Base-by-base conservation (phyloP, 1,139 yeast genomes). In the Candida sp. region DNA sequence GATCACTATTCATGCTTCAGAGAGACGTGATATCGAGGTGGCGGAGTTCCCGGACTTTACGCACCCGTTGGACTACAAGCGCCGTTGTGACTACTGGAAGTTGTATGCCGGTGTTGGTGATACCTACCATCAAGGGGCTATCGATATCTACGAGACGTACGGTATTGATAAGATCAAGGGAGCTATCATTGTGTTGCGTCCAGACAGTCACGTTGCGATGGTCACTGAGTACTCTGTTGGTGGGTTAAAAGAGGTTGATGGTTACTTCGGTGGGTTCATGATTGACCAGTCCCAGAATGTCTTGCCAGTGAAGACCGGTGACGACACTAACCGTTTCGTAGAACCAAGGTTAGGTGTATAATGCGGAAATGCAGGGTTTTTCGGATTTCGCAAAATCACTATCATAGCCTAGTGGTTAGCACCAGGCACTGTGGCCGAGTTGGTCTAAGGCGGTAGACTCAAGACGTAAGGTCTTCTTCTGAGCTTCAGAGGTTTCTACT, bases 131-230 rank as follows among this genome's bases (percentile, higher is more conserved):
- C 53, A 52, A 44, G 52, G 52, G n/a, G 39, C 41, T 5, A 43
- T 48, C 42, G 50, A 50, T 42, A 42, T 48, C 30, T 68, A 68
- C 51, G 56, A 54, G 23, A 54, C 58, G 50, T 68, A 59, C 47
- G 73, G 71, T 4, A 60, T 68, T 40, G 63, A 64, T 44, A 58
- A 61, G 12, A 48, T 58, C 27, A 54, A 51, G 7, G 71, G 73
- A 23, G 64, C 66, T 9, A 50, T 70, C 32, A 47, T 68, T 26
- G 66, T 70, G 30, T 54, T 67, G 17, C 58, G 75, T 42, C 75
- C 75, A n/a, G 75, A 70, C 57, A 72, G 73, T 3, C 68, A 70
- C 47, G 67, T 69, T 30, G 62, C 72, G 17, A 43, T 55, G 30
- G 68, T 67, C 22, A 54, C 63, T 17, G 61, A 58, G 28, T 58